Evolutionary conservation across 805 yeast genomes (phyloP).

Genomic region (Metschnikowia rubicola): DNA sequence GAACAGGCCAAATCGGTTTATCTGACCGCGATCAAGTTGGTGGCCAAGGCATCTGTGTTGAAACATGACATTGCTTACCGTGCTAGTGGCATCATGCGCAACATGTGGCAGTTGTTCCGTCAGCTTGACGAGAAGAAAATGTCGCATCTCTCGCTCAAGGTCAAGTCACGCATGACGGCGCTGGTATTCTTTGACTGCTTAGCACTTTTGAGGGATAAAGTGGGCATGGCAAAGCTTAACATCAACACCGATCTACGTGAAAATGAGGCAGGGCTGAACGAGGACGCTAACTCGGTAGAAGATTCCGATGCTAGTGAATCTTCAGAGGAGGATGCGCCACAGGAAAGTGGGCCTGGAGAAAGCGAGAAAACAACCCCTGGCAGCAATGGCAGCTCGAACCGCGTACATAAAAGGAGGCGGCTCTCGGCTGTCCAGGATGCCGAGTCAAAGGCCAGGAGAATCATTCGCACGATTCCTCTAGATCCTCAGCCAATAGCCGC

Average conservation of each 20-base stretch:
- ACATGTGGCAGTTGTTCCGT: conserved; percentile 85
- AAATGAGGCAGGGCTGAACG: conserved; percentile 17
- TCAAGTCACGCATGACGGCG: conserved; percentile 86
- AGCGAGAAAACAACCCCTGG: conserved; percentile 38
- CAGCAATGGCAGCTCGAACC: conserved; percentile 32
- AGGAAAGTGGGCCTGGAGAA: background rate
- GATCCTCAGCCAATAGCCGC: conserved; percentile 76
- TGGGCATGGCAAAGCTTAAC: conserved; percentile 72
- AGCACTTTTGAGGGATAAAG: conserved; percentile 78
- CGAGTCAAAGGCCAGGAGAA: conserved; percentile 68
- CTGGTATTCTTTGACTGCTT: conserved; percentile 89
- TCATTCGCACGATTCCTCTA: conserved; percentile 73
- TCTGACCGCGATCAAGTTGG: conserved; percentile 60
- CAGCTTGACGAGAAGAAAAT: conserved; percentile 55
- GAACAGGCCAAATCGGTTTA: conserved; percentile 70
- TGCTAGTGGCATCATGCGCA: conserved; percentile 89
- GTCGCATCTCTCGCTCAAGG: conserved; percentile 45
- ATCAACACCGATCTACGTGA: conserved; percentile 29
- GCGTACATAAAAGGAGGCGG: conserved; percentile 41
- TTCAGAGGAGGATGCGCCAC: background rate
- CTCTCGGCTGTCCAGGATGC: conserved; percentile 58
- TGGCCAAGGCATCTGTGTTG: conserved; percentile 76
- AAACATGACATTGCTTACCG: conserved; percentile 92
- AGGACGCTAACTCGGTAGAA: conserved; percentile 16
- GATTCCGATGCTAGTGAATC: conserved; percentile 22